Conservation (phyloP, 257 asterid genomes). For the Scutellaria barbata region DNA sequence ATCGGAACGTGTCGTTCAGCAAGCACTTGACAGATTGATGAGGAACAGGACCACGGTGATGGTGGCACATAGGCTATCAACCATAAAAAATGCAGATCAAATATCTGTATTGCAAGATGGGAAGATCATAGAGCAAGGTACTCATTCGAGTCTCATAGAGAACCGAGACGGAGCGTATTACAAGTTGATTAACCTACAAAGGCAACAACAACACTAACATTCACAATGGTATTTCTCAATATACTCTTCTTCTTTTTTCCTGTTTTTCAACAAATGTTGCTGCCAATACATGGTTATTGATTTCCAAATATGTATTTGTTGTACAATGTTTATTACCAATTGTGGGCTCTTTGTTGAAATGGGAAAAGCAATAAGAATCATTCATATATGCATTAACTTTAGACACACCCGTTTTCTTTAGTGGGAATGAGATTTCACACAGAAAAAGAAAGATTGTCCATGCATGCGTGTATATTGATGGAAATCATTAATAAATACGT, state of each 20-base stretch:
- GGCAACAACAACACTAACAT: conserved; percentile 53
- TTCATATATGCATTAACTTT: neutral
- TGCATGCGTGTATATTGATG: too few species aligned
- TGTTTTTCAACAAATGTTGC: conserved; percentile 21
- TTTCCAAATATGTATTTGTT: neutral
- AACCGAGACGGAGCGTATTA: conserved; percentile 70
- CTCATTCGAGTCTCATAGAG: conserved; percentile 69
- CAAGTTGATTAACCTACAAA: conserved; percentile 69
- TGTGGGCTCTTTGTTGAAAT: neutral
- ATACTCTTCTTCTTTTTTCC: conserved; percentile 7
- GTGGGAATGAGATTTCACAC: too few species aligned
- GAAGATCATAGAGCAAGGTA: conserved; percentile 78
- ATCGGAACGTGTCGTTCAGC: conserved; percentile 73
- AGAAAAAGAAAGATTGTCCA: too few species aligned
- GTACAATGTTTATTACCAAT: neutral
- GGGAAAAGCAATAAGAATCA: conserved; percentile 1
- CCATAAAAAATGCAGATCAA: conserved; percentile 69
- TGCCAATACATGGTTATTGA: conserved; percentile 15
- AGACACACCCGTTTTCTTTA: neutral
- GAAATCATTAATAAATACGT: too few species aligned
- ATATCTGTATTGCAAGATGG: conserved; percentile 81
- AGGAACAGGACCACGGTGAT: conserved; percentile 69
- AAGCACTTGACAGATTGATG: conserved; percentile 74
- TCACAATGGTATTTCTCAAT: conserved; percentile 16
- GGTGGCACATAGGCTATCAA: conserved; percentile 82